A percentile compares a stretch with the other conserved stretches of the same genome.
These are phyloP conservation scores for Fusarium siculi DNA, from an alignment of 2,329 filamentous ascomycete genomes.

Conservation along the genomic window DNA sequence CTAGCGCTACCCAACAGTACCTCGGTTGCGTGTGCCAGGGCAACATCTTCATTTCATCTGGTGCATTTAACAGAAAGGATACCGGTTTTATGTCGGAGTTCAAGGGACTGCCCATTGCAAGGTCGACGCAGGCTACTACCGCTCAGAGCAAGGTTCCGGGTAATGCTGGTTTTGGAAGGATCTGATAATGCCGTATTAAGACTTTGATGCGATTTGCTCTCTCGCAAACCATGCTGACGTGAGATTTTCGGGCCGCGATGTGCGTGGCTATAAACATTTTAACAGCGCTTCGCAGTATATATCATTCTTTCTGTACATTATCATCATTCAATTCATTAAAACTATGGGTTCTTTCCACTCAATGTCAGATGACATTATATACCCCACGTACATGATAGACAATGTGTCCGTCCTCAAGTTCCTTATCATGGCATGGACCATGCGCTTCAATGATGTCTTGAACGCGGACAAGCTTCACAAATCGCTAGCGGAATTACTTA, in stretches of 20 bases:
- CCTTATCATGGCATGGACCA: background rate
- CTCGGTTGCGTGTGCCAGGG: constrained; percentile 24
- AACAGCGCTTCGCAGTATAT: background rate
- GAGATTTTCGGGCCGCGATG: background rate
- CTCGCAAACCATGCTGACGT: background rate
- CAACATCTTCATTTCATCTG: constrained; percentile 18
- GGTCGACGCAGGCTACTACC: background rate
- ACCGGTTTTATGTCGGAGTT: constrained; percentile 32
- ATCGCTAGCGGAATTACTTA: background rate
- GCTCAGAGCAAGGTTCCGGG: constrained; percentile 5
- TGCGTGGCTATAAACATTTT: background rate
- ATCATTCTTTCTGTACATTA: background rate
- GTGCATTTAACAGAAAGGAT: constrained; percentile 14
- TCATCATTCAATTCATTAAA: background rate
- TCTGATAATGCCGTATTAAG: background rate
- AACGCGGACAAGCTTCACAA: background rate
- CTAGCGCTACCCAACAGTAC: constrained; percentile 17
- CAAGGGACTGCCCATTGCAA: constrained; percentile 9
- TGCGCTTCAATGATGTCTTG: background rate
- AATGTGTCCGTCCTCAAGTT: background rate
- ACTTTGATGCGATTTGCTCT: background rate
- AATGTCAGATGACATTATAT: rapidly evolving
- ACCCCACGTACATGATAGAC: background rate
- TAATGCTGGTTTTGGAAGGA: constrained; percentile 10
- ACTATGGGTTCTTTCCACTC: rapidly evolving